Base-by-base conservation (phyloP, 768 basidiomycete species). In the Hortiboletus flavorubellus region DNA sequence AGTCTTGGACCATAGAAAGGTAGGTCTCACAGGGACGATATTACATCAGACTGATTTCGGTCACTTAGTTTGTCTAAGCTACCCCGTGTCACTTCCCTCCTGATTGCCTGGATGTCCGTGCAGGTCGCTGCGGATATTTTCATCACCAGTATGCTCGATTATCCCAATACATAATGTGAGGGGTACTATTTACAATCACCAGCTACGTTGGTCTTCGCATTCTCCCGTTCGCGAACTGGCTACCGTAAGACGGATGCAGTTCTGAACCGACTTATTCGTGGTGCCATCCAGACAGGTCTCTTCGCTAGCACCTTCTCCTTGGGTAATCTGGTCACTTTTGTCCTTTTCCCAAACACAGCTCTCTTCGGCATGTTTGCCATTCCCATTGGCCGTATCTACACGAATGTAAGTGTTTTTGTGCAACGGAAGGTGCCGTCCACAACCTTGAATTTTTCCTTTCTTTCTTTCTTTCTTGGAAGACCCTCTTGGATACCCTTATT, bases 41-140 rank as follows among this genome's bases (percentile, higher is more conserved):
- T 11, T 0, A n/a, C 3, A 0, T 43, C n/a, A 29, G 16, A 30
- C 46, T 61, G 47, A 62, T 37, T 21, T 12, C 5, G 10, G 1
- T 40, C 1, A 4, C 16, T 26, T 46, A 83, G 79, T n/a, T 61
- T 78, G 26, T 68, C 72, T 2, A 68, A 79, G 21, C 72, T 81
- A 16, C 70, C 65, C 4, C 70, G 71, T 16, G 59, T 81, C n/a
- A 72, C 69, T 5, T 72, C 72, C 4, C 70, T 73, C 35, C 78
- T 78, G n/a, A 77, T 71, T 12, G 74, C 74, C 34, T 80, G 80
- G 80, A 65, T 80, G 14, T 67, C 65, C 0, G 73, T 77, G 64
- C 79, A 80, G 54, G 76, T 79, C 8, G 49, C 53, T 16, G 72
- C 74, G 1, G 80, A 82, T 59, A 34, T 73, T 10, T 49, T 75